Conservation (phyloP, 2,329 filamentous ascomycete species). For the Xylaria sp. region DNA sequence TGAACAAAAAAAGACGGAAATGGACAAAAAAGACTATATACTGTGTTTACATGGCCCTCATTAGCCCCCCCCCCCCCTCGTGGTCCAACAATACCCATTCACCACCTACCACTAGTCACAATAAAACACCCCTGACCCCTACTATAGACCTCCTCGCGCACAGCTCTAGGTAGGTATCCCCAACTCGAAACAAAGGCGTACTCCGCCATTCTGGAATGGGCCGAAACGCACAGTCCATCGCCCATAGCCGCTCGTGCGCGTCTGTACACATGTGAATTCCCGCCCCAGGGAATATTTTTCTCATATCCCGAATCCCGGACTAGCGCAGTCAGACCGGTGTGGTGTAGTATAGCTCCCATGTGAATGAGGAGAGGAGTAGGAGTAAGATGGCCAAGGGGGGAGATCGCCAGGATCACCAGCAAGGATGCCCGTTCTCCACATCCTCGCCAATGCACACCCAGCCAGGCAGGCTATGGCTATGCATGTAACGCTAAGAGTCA, state of each 20-base stretch:
- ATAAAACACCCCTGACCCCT: not conserved
- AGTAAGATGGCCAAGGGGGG: no score
- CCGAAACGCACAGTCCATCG: not conserved
- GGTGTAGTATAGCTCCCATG: no score
- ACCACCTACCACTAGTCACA: not conserved
- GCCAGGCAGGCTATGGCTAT: not conserved
- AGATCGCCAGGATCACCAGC: not conserved
- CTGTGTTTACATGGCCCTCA: not conserved
- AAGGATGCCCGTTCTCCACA: not conserved
- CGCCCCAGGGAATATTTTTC: not conserved
- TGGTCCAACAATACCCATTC: not conserved
- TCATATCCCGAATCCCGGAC: not conserved
- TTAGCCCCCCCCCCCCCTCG: not conserved
- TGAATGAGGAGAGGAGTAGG: not conserved
- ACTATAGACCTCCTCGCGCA: not conserved
- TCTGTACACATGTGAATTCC: not conserved
- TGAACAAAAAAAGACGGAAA: not conserved
- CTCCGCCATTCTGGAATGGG: conserved; percentile 2
- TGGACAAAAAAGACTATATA: not conserved
- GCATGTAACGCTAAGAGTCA: not conserved
- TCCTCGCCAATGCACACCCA: not conserved
- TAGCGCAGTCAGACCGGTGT: not conserved
- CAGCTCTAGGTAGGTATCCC: not conserved
- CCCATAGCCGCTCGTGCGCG: not conserved
- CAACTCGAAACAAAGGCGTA: not conserved